Base-by-base conservation (phyloP, 441 rosid species). In the Viola pubescens region DNA sequence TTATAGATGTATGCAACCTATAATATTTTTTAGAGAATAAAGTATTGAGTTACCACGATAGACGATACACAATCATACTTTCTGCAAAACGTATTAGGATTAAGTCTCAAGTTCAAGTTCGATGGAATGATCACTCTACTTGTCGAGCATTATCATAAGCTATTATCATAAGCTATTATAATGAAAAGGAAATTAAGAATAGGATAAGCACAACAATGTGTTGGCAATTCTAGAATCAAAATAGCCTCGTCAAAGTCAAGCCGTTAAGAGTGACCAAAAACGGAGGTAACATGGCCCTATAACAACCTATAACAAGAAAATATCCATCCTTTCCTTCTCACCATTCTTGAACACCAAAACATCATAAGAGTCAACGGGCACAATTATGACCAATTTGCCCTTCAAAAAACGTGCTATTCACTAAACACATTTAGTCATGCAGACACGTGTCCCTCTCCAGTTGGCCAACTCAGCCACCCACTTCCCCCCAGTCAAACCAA, bases 401-500 rank as follows among this genome's bases (percentile, higher is more conserved):
- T 26, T 26, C 34, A 2, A 5, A 3, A 3, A 3, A 8, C 9
- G 2, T 6, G 4, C 4, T 10, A 51, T 19, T 43, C 46, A 1
- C 46, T 9, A 43, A 9, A 6, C 7, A 9, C 10, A 6, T 14
- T 50, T 19, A 3, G 3, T 2, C 54, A 7, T 16, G 9, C 37
- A 57, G 11, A 6, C 7, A 59, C 39, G 56, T 61, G 67, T 61
- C 60, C 37, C 48, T 45, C 14, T 12, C 26, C 48, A 3, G 56
- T 56, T 65, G 61, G 67, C 39, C 48, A 54, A 34, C 43, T 7
- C 41, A 56, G 9, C 14, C 5, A 41, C 70, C 64, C 70, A 6
- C 54, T 57, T 52, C 52, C 50, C 61, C 56, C 52, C 16, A 1
- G 58, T 54, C 66, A 73, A 63, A 13, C 5, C 16, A 34, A n/a